Evolutionary conservation across 2,329 filamentous ascomycete species (phyloP), one percentile per base, ranked within the genome.

Genomic region (Cladosporium sp.): DNA sequence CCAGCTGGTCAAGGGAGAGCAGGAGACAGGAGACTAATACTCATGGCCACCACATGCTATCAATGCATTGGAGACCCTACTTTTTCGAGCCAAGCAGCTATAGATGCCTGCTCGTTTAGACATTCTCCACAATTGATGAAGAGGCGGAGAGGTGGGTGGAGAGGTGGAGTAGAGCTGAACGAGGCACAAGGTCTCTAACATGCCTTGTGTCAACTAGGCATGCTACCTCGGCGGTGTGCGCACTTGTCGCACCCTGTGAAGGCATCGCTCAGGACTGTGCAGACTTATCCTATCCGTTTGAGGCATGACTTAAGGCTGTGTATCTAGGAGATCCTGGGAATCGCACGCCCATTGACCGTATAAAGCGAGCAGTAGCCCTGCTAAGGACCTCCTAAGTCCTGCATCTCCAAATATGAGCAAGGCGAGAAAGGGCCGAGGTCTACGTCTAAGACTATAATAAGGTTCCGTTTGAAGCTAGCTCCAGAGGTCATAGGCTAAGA

Each of bases 1-100:
- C 15, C 15, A 10, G 14, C 7, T 54, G 28, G 15, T 32, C 8
- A 30, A 30, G n/a, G 15, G 26, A 30, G n/a, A 24, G 18, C 8
- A 55, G 28, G 32, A 6, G 28, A 21, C 18, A 21, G 12, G 52
- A 55, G 30, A 32, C 28, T 32, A 34, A 55, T 32, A n/a, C 28
- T 15, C 11, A 32, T 34, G n/a, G 30, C 15, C 30, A 55, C 3
- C 28, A 21, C n/a, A 21, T 6, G 15, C 15, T 34, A 34, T 34
- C 52, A 34, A 24, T 32, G 32, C 32, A 11, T 8, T n/a, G 14
- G 18, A 30, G 15, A 55, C 32, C 28, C 52, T 55, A 34, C 30
- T 55, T 54, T n/a, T 28, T 55, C 52, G 52, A 32, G 52, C 52
- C 30, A 55, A 55, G 52, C 52, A 55, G 32, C 52, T 55, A 55